These are phyloP conservation scores for Rhodosporidiobolus odoratus DNA, from an alignment of 768 basidiomycete genomes.

Conservation along the genomic window DNA sequence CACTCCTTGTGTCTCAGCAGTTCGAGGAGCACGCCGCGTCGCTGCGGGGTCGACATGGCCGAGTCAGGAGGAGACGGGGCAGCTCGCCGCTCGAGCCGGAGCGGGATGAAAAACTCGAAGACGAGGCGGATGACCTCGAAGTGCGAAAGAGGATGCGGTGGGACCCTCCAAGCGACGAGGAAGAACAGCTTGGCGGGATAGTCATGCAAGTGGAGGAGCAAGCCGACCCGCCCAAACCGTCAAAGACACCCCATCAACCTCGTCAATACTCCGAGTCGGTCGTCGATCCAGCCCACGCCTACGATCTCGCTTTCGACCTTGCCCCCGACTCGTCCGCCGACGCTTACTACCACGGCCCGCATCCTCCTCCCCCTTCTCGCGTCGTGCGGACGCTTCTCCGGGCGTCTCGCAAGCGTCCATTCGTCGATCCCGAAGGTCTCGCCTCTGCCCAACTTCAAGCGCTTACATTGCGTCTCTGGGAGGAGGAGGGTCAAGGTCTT, in stretches of 20 bases:
- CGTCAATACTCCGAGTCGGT: background rate
- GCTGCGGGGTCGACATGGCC: slow-evolving; percentile 6
- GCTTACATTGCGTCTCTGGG: slow-evolving; percentile 10
- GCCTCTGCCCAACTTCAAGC: slow-evolving; percentile 16
- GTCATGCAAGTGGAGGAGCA: background rate
- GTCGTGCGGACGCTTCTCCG: slow-evolving; percentile 26
- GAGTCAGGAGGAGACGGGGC: slow-evolving; percentile 11
- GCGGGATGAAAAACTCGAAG: slow-evolving; percentile 6
- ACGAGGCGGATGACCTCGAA: slow-evolving; percentile 24
- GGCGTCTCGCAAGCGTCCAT: slow-evolving; percentile 9
- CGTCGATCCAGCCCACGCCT: slow-evolving; percentile 27
- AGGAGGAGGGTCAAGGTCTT: slow-evolving; percentile 10
- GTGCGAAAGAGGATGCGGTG: slow-evolving; percentile 25
- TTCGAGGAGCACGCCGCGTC: slow-evolving; percentile 18
- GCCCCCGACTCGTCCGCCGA: slow-evolving; percentile 16
- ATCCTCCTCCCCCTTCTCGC: slow-evolving; percentile 31
- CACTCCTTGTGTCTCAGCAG: slow-evolving; percentile 17
- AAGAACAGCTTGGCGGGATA: background rate
- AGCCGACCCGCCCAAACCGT: background rate
- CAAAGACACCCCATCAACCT: background rate
- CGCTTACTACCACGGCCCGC: slow-evolving; percentile 36
- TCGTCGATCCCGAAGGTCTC: slow-evolving; percentile 30
- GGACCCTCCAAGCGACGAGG: slow-evolving; percentile 8
- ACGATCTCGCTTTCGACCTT: slow-evolving; percentile 31
- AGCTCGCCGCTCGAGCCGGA: slow-evolving; percentile 15